A percentile compares a stretch with the other conserved stretches of the same genome.
Evolutionary conservation across 2,329 filamentous ascomycete species (phyloP).

Genomic region (Claviceps quebecensis): DNA sequence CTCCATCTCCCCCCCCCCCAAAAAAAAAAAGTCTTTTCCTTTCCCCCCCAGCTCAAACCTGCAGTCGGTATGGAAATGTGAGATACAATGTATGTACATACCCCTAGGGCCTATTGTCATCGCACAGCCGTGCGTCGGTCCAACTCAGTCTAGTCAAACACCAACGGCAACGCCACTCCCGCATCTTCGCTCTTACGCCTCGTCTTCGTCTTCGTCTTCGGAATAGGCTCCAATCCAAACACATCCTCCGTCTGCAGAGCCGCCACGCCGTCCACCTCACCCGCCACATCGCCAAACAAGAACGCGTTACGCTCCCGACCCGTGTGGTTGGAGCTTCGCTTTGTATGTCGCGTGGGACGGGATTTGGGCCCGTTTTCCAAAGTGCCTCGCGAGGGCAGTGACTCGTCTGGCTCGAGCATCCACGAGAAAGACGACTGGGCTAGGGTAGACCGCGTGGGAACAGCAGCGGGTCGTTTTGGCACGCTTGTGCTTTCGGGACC

Average conservation of each 20-base stretch:
- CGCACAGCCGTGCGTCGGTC: too few relatives aligned
- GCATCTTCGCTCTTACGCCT: not conserved
- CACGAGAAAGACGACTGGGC: slow-evolving; percentile 66
- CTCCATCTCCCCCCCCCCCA: too few relatives aligned
- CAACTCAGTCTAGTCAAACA: slow-evolving; percentile 1
- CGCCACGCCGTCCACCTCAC: slow-evolving; percentile 19
- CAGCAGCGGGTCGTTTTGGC: slow-evolving; percentile 21
- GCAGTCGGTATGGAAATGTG: too few relatives aligned
- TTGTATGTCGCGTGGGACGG: slow-evolving; percentile 22
- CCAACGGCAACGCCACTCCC: not conserved
- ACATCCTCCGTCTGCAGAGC: slow-evolving; percentile 32
- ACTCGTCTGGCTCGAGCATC: slow-evolving; percentile 53
- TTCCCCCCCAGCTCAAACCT: too few relatives aligned
- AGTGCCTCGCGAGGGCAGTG: slow-evolving; percentile 12
- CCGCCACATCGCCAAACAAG: slow-evolving; percentile 40
- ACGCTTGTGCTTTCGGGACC: slow-evolving; percentile 1
- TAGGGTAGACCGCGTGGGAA: slow-evolving; percentile 50
- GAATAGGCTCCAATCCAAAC: slow-evolving; percentile 40
- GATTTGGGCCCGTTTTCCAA: slow-evolving; percentile 15
- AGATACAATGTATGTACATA: too few relatives aligned
- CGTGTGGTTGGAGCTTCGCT: slow-evolving; percentile 27
- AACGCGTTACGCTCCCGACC: slow-evolving; percentile 44
- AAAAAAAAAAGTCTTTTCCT: too few relatives aligned
- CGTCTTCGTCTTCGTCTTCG: slow-evolving; percentile 11
- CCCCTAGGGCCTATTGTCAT: too few relatives aligned